Evolutionary conservation across 1,284 basidiomycete genomes (phyloP), one percentile per base, ranked within the genome.

Genomic region (Inonotus obliquus): DNA sequence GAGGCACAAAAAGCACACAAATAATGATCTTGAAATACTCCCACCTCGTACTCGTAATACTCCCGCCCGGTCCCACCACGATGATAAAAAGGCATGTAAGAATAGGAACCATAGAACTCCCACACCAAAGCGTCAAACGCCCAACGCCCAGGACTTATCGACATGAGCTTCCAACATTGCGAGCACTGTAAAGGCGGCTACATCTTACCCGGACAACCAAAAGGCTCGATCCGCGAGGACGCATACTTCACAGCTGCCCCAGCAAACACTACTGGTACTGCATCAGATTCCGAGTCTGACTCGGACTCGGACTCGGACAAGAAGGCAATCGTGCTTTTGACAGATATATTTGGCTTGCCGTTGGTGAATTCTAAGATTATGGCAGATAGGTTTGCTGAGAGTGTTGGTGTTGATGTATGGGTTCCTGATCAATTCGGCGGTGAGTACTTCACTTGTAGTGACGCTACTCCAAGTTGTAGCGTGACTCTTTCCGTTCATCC

Each of bases 321-420:
- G 53, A 64, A 67, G 11, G 83, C 83, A 6, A 69, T 88, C 37
- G 70, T 90, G 14, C 70, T 85, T 11, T 73, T 86, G 51, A 84
- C 82, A 6, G 87, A 90, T 67, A 78, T 75, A 1, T 88, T 87
- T 65, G 84, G 84, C 0, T 74, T 86, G 10, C 70, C 72, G 0
- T 68, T 86, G 21, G 77, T 77, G 48, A 89, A 87, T 69, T 76
- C 76, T 67, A 87, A 85, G 68, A 75, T 90, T 59, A 74, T 89
- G 6, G 86, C 87, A 0, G 87, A 89, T 69, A 71, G 74, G 23
- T 72, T 86, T 27, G 79, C 86, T 4, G 75, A 80, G 56, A 66
- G 74, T 2, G 71, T 87, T 29, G 75, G 75, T 3, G 79, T 86
- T 59, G 81, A 86, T 63, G 85, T 89, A 25, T 87, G 83, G 77